Evolutionary conservation across 176 grass and related monocot species (phyloP), one percentile per base, ranked within the genome.

Genomic region (Raddia distichophylla): DNA sequence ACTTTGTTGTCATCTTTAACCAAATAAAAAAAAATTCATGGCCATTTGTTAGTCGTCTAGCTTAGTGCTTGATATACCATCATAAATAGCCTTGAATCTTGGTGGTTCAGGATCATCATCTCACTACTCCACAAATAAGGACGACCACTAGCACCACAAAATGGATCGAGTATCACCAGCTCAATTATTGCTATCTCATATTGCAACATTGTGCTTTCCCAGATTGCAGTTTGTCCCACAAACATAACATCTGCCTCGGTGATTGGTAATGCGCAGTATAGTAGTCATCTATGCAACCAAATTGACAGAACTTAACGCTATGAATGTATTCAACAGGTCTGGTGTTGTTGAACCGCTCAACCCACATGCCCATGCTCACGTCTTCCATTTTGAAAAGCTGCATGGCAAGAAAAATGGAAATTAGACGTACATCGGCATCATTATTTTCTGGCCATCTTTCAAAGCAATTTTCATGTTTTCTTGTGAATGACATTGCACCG

Each of bases 291-390:
- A 98, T 94, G 90, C 95, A 98, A 53, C 95, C 95, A 43, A 91
- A 94, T 55, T 94, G 92, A 75, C 95, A 98, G 61, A 98, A 98
- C 66, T 74, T 94, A 79, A 92, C 13, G 16, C 69, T 92, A 44
- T 98, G 95, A 20, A 93, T 52, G 8, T 93, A 97, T 87, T 87
- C 79, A 50, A 97, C 92, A 10, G 60, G 56, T 58, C 66, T 75
- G 6, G 88, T 83, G 46, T 51, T 86, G 65, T 94, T 94, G 83
- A 98, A 94, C 77, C 84, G 88, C 61, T 93, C 92, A 1, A 98
- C 91, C 94, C 94, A 97, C 94, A 97, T 97, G 69, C 94, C 94
- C 91, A 97, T 97, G 89, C 94, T 94, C 91, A 97, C 94, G 47
- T 97, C 94, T 75, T 97, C 94, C 94, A 97, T 97, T 78, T 97